Base-by-base conservation (phyloP, 768 basidiomycete species). In the Suillus placidus region DNA sequence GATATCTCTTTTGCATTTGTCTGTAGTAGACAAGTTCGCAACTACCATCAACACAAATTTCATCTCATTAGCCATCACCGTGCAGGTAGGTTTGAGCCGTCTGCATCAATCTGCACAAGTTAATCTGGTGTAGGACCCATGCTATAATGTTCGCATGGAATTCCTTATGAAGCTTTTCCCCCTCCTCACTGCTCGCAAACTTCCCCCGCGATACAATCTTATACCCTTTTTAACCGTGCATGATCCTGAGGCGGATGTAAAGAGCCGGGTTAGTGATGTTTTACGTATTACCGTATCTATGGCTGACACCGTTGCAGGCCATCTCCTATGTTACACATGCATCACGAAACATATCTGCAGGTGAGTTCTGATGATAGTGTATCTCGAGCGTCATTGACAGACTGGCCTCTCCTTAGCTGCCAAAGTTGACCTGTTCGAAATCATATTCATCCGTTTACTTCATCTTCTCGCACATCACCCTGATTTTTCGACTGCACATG, bases 381-480 rank as follows among this genome's bases (percentile, higher is more conserved):
- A 64, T 23, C 1, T 38, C n/a, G 60, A 60, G 38, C 61, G 43
- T 43, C 51, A 32, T 49, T n/a, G 52, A 52, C 61, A 35, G 43
- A 63, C 9, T 60, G 9, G n/a, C 30, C 42, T 32, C 1, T 67
- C 13, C 9, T 40, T 72, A 88, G 90, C 79, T 16, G 71, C 86
- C 35, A 83, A 85, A 52, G 79, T 93, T 18, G 83, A 88, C n/a
- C 78, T 86, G 60, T 84, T 96, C 63, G 97, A 98, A 74, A 79
- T 90, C 63, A 86, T 90, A 2, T 92, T 99, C 70, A 86, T 96
- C 51, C 90, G 97, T 14, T 78, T 99, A 5, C 82, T 99, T 12
- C 92, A 95, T 72, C 77, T 95, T 0, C 82, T 99, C 6, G 94
- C 95, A 0, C 96, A 97, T 73, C 97, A 99, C 74, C 97, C 97